phyloP scores from a whole-genome alignment of 106 monocot species.

The Dioscorea zingiberensis region DNA sequence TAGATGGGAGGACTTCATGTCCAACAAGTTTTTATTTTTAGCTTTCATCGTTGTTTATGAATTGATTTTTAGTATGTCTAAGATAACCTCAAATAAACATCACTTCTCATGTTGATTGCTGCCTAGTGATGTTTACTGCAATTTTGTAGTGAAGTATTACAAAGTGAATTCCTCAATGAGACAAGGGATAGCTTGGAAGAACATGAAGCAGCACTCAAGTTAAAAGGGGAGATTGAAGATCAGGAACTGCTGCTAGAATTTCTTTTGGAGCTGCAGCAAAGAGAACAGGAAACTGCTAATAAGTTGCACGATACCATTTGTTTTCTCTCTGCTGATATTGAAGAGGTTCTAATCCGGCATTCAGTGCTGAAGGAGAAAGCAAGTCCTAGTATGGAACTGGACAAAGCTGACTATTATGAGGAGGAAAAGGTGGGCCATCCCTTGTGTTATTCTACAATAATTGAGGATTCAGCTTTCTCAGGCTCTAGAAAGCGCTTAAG shows the following conservation, averaged over 20 bases:
- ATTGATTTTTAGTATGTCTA: too few relatives aligned
- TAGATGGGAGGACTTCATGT: too few relatives aligned
- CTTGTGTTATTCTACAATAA: constrained; percentile 4
- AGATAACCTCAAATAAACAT: too few relatives aligned
- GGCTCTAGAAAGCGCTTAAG: constrained; percentile 57
- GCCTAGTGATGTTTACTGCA: too few relatives aligned
- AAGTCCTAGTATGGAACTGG: constrained; percentile 10
- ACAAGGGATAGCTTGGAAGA: constrained; percentile 50
- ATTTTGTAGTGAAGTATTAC: constrained; percentile 59
- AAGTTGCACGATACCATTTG: constrained; percentile 53
- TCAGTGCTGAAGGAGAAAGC: constrained; percentile 22
- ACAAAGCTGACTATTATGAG: constrained; percentile 18
- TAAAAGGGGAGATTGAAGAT: constrained; percentile 75
- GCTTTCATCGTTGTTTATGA: too few relatives aligned
- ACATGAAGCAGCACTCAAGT: constrained; percentile 51
- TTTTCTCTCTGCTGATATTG: constrained; percentile 69
- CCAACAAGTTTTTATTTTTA: too few relatives aligned
- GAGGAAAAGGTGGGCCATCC: constrained; percentile 8
- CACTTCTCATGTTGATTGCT: too few relatives aligned
- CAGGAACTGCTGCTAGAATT: constrained; percentile 81
- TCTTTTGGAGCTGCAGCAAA: constrained; percentile 46
- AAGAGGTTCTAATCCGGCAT: constrained; percentile 42
- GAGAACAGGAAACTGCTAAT: constrained; percentile 56
- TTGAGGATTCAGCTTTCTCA: constrained; percentile 30
- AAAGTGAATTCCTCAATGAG: constrained; percentile 84